Base-by-base conservation (phyloP, 306 rosid genomes). In the Trifolium subterraneum region DNA sequence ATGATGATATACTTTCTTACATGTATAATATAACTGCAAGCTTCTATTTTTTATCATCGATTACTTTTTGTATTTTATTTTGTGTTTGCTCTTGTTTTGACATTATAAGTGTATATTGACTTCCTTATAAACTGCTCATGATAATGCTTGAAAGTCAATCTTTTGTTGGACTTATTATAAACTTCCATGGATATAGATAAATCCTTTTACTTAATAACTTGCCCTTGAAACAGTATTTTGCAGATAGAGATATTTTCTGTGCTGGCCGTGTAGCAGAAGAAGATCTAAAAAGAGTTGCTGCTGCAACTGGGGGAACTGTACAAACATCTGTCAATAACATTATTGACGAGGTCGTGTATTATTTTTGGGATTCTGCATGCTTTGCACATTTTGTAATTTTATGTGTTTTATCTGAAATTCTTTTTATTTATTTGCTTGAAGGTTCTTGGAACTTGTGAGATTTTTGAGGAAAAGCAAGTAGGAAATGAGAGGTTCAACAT, bases 211-310 rank as follows among this genome's bases (percentile, higher is more conserved):
- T n/a, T 25, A 71, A 36, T 38, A 38, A 61, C 72, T 76, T 86
- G 9, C 71, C 51, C 72, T 62, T 78, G 65, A 51, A 74, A 81
- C 99, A 95, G 99, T 95, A 92, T 80, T 95, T 95, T 86, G 99
- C 99, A 63, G 99, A 95, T 81, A 84, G 99, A 66, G 98, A 95
- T 81, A 90, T 95, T 70, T 95, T 95, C 77, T 95, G 99, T 84
- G 99, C 99, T 59, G 99, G 99, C 51, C 98, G 99, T 73, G 99
- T 95, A 60, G 68, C 98, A 39, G 99, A 95, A 75, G 99, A 95
- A 80, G 99, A 95, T 87, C 82, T 95, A 54, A 89, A 88, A 19
- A 81, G 99, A 77, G 96, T 92, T 63, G 89, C 97, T 78, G 99
- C 99, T 76, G 99, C 99, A 20, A 75, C 89, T 61, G 99, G 99